phyloP scores from a whole-genome alignment of 805 yeast genomes.

The Yamadazyma tumulicola region DNA sequence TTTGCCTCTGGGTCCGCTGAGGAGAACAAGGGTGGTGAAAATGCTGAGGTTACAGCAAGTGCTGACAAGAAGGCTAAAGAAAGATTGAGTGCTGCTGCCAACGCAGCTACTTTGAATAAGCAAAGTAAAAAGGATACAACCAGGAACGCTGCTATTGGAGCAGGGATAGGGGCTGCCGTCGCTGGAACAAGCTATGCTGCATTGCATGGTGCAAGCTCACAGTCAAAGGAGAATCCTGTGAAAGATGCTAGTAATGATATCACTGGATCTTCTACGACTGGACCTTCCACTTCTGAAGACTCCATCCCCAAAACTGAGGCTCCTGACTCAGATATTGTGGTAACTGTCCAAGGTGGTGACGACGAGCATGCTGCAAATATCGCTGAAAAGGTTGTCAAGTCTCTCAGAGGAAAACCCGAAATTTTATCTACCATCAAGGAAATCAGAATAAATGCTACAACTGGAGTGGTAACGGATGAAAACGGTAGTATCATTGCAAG shows the following conservation, averaged over 20 bases:
- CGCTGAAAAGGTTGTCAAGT: conserved; percentile 25
- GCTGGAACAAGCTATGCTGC: conserved; percentile 10
- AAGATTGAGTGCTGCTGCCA: conserved; percentile 3
- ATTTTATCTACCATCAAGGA: conserved; percentile 18
- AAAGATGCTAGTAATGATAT: neutral
- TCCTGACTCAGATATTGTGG: conserved; percentile 25
- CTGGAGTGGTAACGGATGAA: conserved; percentile 29
- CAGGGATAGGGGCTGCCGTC: conserved; percentile 3
- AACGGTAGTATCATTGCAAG: conserved; percentile 13
- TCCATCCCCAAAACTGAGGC: conserved; percentile 14
- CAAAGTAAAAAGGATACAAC: neutral
- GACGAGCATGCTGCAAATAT: conserved; percentile 22
- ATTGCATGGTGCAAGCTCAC: conserved; percentile 1
- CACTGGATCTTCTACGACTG: neutral
- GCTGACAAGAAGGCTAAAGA: conserved; percentile 4
- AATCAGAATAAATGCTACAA: conserved; percentile 25
- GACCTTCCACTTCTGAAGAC: conserved; percentile 6
- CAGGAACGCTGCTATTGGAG: conserved; percentile 20
- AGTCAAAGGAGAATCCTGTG: conserved; percentile 1
- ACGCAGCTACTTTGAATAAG: conserved; percentile 1
- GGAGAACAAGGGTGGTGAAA: neutral
- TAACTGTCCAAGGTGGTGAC: conserved; percentile 29
- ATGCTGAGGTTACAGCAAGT: too few relatives aligned
- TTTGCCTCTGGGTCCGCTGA: too few relatives aligned
- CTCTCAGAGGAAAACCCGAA: conserved; percentile 21